These are phyloP conservation scores for Setomelanomma holmii DNA, from an alignment of 2,329 filamentous ascomycete species.

Conservation along the genomic window DNA sequence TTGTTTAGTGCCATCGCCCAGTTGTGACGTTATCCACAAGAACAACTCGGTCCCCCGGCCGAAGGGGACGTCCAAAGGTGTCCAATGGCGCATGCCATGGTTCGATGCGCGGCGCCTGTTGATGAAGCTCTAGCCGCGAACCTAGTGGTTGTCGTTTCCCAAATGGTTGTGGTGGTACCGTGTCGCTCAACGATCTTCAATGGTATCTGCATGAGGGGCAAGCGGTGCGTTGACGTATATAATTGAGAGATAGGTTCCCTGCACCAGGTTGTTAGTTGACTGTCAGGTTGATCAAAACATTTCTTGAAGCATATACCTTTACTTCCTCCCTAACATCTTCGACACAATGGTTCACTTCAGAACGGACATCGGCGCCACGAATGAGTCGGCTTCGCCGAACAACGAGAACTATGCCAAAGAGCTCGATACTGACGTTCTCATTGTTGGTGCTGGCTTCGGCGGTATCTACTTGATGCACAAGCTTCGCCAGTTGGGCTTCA, in stretches of 20 bases:
- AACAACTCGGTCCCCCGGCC: conserved; percentile 14
- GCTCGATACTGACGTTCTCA: conserved; percentile 47
- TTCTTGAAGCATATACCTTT: neutral
- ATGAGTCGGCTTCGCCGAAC: conserved; percentile 19
- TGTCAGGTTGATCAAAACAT: too few relatives aligned
- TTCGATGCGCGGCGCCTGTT: neutral
- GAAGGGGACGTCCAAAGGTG: conserved; percentile 11
- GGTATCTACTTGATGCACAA: conserved; percentile 53
- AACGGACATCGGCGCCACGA: conserved; percentile 41
- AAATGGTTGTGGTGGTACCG: conserved; percentile 4
- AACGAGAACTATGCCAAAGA: conserved; percentile 46
- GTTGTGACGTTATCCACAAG: conserved; percentile 12
- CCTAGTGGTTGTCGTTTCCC: conserved; percentile 2
- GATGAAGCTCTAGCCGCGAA: conserved; percentile 1
- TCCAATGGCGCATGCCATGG: neutral
- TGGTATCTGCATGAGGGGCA: conserved; percentile 19
- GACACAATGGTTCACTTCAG: conserved; percentile 39
- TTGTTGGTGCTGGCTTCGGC: conserved; percentile 52
- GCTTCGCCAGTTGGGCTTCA: conserved; percentile 49
- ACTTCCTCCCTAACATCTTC: neutral
- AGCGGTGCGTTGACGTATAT: conserved; percentile 24
- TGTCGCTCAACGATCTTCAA: conserved; percentile 17
- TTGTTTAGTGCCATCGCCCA: too few relatives aligned
- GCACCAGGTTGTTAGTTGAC: neutral
- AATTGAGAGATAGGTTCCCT: conserved; percentile 5